Evolutionary conservation across 2,329 filamentous ascomycete species (phyloP), one percentile per base, ranked within the genome.

Genomic region (Aspergillus uvarum): DNA sequence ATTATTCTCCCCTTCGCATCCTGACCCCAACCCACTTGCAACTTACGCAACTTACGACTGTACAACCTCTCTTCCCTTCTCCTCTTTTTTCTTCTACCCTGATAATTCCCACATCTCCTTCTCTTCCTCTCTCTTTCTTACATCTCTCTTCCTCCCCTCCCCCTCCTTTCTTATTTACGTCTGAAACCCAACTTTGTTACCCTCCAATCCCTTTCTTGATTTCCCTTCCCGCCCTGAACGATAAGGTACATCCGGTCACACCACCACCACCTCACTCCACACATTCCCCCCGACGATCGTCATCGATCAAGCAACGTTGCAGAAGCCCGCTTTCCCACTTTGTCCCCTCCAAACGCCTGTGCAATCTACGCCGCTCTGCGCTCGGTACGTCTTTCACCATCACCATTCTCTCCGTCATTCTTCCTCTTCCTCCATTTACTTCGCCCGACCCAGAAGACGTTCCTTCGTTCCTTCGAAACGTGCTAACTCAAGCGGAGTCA

Each of bases 311-410:
- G 59, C 59, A 60, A 60, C 58, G 60, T 66, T 58, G 63, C 65
- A 62, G 60, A 58, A 59, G 51, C 64, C 62, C 59, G 42, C n/a
- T 35, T 55, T 29, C 44, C 53, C 26, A 44, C 61, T 58, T 55
- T 26, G 52, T 54, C 63, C 53, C 59, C 49, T 44, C 38, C 56
- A 58, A 57, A 51, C 49, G 54, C 59, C 32, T 55, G 59, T 56
- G 49, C 58, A 60, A 62, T 54, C 67, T 70, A 67, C 66, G 63
- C 65, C 63, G 58, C 62, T 56, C 50, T 52, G 49, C 56, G 54
- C 52, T 57, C 55, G 59, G 59, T 52, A 32, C 59, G n/a, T 42
- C 51, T 19, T 42, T 19, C 35, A 44, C 51, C 38, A 35, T 16
- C 24, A 42, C 32, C 22, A 10, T 38, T 24, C 11, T 32, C 42